phyloP scores from a whole-genome alignment of 1,284 basidiomycete genomes.

The Moesziomyces parantarcticus region DNA sequence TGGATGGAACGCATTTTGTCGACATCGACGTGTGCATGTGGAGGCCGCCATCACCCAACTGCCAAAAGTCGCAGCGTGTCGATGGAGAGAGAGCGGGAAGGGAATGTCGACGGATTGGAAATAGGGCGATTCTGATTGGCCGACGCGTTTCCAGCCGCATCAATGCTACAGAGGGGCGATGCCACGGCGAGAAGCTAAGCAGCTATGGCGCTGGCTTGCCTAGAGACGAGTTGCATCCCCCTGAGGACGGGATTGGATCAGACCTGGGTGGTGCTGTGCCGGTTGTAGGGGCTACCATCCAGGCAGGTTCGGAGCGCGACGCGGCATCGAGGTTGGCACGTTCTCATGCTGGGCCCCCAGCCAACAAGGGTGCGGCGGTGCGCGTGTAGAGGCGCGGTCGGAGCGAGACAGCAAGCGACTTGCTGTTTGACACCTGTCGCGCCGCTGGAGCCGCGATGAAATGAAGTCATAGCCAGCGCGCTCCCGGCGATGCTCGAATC shows the following conservation, averaged over 20 bases:
- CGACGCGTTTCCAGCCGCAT: not conserved
- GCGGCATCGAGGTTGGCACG: conserved; percentile 1
- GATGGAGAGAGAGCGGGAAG: not conserved
- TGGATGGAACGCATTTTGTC: not conserved
- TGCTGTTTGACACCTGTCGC: not conserved
- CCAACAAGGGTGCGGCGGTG: too few species aligned
- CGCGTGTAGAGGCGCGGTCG: too few species aligned
- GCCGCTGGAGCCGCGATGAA: not conserved
- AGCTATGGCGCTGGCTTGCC: too few species aligned
- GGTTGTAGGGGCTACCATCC: too few species aligned
- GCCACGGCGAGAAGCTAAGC: too few species aligned
- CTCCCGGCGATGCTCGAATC: not conserved
- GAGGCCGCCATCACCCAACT: not conserved
- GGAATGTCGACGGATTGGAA: conserved; percentile 23
- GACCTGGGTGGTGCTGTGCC: too few species aligned
- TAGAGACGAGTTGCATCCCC: too few species aligned
- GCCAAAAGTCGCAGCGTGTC: not conserved
- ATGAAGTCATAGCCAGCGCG: conserved; percentile 20
- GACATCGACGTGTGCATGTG: not conserved
- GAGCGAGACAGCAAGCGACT: not conserved
- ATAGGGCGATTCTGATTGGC: conserved; percentile 46
- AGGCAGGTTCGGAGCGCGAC: too few species aligned
- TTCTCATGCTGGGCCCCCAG: not conserved
- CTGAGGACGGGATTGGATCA: too few species aligned
- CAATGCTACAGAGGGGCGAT: too few species aligned